Evolutionary conservation across 805 yeast species (phyloP).

Genomic region (Vanderwaltozyma yarrowii): DNA sequence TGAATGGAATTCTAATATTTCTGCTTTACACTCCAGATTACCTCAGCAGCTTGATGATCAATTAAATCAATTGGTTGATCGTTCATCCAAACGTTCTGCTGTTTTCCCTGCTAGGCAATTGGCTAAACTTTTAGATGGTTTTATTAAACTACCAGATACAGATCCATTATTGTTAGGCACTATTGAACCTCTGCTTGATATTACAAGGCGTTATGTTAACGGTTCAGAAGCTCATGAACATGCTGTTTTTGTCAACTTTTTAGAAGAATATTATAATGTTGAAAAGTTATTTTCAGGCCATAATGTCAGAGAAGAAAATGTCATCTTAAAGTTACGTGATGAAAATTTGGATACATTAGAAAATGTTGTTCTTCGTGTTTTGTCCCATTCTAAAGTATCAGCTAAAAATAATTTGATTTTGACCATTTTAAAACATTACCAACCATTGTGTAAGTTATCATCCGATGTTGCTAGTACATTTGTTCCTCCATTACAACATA

Average conservation of each 20-base stretch:
- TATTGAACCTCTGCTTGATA: conserved; percentile 61
- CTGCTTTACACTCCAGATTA: conserved; percentile 87
- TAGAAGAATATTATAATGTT: conserved; percentile 63
- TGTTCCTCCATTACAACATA: conserved; percentile 59
- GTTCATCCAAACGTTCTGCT: conserved; percentile 53
- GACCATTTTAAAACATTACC: conserved; percentile 76
- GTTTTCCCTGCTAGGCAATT: conserved; percentile 92
- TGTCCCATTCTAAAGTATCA: conserved; percentile 88
- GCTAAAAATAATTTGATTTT: conserved; percentile 84
- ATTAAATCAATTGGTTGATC: conserved; percentile 54
- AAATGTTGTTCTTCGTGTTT: conserved; percentile 59
- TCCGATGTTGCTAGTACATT: conserved; percentile 59
- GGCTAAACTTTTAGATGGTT: conserved; percentile 57
- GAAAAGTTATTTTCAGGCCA: conserved; percentile 73
- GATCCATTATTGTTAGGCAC: conserved; percentile 46
- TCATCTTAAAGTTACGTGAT: conserved; percentile 77
- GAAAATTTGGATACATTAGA: conserved; percentile 67
- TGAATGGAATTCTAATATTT: conserved; percentile 77
- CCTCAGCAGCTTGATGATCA: conserved; percentile 67
- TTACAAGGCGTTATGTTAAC: conserved; percentile 57
- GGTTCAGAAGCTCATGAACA: conserved; percentile 84
- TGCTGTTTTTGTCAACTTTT: conserved; percentile 55
- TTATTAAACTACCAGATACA: conserved; percentile 37
- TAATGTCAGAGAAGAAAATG: conserved; percentile 77
- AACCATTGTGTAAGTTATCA: conserved; percentile 63